Conservation (phyloP, 164 flowering plant species). For the Magnolia sinica region DNA sequence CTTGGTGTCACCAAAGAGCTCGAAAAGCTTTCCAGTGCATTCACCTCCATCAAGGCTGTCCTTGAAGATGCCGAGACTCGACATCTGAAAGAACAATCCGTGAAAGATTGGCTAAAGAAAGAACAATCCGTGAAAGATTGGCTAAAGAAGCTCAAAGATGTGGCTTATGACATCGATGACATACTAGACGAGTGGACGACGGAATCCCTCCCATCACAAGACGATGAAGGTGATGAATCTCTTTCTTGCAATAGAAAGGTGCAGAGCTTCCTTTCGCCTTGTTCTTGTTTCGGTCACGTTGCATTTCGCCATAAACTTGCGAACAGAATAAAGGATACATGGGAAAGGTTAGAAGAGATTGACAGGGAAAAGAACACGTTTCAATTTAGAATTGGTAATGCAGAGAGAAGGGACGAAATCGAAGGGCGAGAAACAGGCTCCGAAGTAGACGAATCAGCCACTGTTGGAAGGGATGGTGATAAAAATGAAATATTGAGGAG, state of each 20-base stretch:
- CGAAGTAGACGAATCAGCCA: neutral
- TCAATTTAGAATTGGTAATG: neutral
- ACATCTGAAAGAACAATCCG: neutral
- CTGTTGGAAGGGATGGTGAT: neutral
- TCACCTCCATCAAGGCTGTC: neutral
- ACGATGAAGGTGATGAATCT: neutral
- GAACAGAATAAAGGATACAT: neutral
- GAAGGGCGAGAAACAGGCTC: neutral
- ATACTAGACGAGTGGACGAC: constrained; percentile 2
- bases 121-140: neutral
- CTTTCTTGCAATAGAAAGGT: neutral
- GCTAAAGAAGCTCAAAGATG: neutral
- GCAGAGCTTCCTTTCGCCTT: neutral
- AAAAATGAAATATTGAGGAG: neutral
- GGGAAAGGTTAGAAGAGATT: neutral
- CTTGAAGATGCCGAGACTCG: neutral
- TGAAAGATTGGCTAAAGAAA: neutral
- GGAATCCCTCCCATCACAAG: neutral
- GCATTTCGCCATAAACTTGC: neutral
- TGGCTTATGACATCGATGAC: constrained; percentile 5
- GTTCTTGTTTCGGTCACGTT: neutral
- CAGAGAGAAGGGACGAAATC: neutral
- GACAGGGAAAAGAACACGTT: neutral
- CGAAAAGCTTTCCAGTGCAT: neutral
- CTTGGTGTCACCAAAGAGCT: neutral